A percentile compares a stretch with the other conserved stretches of the same genome.
These are phyloP conservation scores for Filosporella fistucella DNA, from an alignment of 495 filamentous ascomycete genomes.

Conservation along the genomic window DNA sequence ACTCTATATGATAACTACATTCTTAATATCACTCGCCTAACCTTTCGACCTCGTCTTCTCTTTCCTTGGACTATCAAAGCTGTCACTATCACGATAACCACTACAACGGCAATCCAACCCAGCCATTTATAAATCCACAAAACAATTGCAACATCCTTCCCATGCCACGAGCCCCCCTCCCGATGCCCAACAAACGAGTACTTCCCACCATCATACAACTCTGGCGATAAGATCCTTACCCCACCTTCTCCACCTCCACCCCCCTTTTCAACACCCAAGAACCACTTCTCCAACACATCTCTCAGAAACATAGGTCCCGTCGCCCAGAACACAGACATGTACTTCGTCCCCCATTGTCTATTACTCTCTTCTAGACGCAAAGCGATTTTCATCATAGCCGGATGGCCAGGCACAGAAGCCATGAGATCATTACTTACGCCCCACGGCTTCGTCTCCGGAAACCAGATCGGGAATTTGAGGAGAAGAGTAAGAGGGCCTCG, in stretches of 20 bases:
- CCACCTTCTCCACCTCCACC: not conserved
- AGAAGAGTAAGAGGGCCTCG: constrained; percentile 72
- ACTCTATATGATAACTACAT: too few species aligned
- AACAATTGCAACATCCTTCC: not conserved
- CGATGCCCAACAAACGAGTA: not conserved
- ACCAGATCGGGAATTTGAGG: constrained; percentile 56
- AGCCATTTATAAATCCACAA: not conserved
- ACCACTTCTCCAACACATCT: not conserved
- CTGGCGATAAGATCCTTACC: not conserved
- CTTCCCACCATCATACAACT: not conserved
- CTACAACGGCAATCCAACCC: not conserved
- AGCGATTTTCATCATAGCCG: not conserved
- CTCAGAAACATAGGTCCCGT: not conserved
- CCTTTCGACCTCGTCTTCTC: too few species aligned
- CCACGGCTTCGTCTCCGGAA: constrained; percentile 70
- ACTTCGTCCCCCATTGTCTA: not conserved
- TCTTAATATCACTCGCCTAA: too few species aligned
- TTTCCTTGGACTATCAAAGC: too few species aligned
- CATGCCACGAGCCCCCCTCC: not conserved
- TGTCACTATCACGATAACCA: not conserved
- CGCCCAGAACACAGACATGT: not conserved
- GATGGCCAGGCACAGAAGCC: constrained; percentile 11
- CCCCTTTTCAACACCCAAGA: not conserved
- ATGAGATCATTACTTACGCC: constrained; percentile 87
- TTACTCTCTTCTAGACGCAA: not conserved